Conservation (phyloP, 177 flowering plant genomes). For the Vitis hybrid region DNA sequence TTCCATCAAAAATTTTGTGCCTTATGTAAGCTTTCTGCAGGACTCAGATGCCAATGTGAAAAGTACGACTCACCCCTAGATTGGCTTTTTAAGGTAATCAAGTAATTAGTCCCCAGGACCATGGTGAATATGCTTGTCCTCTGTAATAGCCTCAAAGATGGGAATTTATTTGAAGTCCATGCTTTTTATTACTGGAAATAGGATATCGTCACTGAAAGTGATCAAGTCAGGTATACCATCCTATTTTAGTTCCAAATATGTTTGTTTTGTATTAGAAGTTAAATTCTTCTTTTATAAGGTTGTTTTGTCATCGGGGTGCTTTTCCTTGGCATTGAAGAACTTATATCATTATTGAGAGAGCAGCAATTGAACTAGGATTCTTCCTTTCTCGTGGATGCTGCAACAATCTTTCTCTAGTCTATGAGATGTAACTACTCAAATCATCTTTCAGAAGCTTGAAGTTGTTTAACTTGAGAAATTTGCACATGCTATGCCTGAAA, state of each 20-base stretch:
- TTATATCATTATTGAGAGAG: constrained; percentile 91
- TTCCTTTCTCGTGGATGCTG: too few species aligned
- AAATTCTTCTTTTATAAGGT: not conserved
- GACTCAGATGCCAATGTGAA: constrained; percentile 97
- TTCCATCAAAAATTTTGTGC: constrained; percentile 96
- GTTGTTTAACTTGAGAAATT: not conserved
- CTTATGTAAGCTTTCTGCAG: constrained; percentile 85
- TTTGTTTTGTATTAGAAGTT: not conserved
- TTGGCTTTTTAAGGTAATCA: constrained; percentile 83
- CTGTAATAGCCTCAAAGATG: not conserved
- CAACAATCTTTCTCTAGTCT: too few species aligned
- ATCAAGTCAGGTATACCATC: constrained; percentile 79
- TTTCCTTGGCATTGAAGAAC: constrained; percentile 86
- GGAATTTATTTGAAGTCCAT: not conserved
- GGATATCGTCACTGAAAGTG: constrained; percentile 99
- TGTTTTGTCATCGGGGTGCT: constrained; percentile 2
- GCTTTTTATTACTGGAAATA: constrained; percentile 33
- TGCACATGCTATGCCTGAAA: not conserved
- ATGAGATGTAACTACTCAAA: constrained; percentile 15
- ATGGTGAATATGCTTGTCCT: not conserved
- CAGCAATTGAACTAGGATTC: constrained; percentile 8
- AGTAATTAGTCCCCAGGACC: not conserved
- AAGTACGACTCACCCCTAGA: constrained; percentile 98
- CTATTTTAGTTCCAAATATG: constrained; percentile 4
- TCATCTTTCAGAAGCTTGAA: not conserved